Evolutionary conservation across 345 rosid species (phyloP).

Genomic region (Hibiscus tridactylites): DNA sequence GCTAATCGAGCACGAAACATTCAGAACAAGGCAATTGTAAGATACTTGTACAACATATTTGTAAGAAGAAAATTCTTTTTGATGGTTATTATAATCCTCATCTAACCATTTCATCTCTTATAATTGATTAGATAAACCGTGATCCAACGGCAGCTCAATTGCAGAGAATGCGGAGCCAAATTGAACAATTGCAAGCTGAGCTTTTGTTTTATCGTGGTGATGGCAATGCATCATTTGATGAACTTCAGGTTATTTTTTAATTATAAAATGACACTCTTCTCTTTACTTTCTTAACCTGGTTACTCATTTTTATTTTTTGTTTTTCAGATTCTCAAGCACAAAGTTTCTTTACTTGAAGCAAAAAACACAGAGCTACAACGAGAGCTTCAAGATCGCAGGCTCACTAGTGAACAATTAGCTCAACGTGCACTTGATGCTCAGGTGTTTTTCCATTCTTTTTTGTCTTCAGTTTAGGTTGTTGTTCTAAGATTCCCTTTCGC

Average conservation of each 20-base stretch:
- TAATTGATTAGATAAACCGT: slow-evolving; percentile 60
- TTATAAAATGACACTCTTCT: neutral
- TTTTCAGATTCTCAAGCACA: slow-evolving; percentile 74
- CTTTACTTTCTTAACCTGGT: neutral
- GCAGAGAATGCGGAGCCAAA: slow-evolving; percentile 88
- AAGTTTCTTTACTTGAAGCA: slow-evolving; percentile 75
- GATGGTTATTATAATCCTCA: neutral
- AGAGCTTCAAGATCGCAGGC: slow-evolving; percentile 66
- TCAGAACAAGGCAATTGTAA: slow-evolving; percentile 90
- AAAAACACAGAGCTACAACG: slow-evolving; percentile 68
- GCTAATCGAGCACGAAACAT: slow-evolving; percentile 99
- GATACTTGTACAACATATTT: slow-evolving; percentile 17
- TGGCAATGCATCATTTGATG: slow-evolving; percentile 56
- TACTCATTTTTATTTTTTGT: slow-evolving; percentile 4
- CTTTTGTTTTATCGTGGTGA: slow-evolving; percentile 78
- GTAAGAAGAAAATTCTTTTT: neutral
- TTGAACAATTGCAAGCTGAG: slow-evolving; percentile 89
- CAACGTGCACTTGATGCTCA: slow-evolving; percentile 80
- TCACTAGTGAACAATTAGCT: slow-evolving; percentile 61
- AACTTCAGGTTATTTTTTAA: slow-evolving; percentile 59
- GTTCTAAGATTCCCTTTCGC: neutral
- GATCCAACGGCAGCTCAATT: slow-evolving; percentile 76
- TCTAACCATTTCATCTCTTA: neutral
- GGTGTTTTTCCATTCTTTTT: slow-evolving; percentile 33
- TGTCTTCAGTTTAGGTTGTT: neutral